A percentile compares a stretch with the other conserved stretches of the same genome.
Conservation (phyloP, 345 rosid species). For the Alliaria petiolata region DNA sequence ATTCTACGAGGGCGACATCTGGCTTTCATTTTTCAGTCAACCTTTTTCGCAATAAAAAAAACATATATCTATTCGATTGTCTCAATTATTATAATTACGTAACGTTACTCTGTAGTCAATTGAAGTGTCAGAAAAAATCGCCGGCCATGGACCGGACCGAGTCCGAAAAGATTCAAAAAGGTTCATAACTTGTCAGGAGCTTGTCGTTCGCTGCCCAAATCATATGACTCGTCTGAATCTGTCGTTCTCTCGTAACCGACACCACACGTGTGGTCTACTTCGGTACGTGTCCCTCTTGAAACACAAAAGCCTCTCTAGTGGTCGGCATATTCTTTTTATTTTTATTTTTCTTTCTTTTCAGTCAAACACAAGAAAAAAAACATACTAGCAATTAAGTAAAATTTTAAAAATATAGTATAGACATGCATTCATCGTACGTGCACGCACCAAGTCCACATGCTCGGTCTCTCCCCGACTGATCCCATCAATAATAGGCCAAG, state of each 20-base stretch:
- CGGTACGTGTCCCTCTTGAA: slow-evolving; percentile 26
- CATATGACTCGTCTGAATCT: slow-evolving; percentile 31
- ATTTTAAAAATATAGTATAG: neutral
- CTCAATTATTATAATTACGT: slow-evolving; percentile 12
- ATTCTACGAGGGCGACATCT: neutral
- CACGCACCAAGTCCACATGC: slow-evolving; percentile 24
- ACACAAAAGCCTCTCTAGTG: slow-evolving; percentile 19
- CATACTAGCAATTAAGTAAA: neutral
- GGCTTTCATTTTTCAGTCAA: neutral
- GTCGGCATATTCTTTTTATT: slow-evolving; percentile 28
- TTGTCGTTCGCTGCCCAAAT: slow-evolving; percentile 23
- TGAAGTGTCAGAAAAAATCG: slow-evolving; percentile 23
- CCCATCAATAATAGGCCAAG: slow-evolving; percentile 12
- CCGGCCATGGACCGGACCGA: slow-evolving; percentile 31
- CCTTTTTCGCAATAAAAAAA: neutral
- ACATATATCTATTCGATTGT: neutral
- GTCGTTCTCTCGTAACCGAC: slow-evolving; percentile 16
- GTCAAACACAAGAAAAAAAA: neutral
- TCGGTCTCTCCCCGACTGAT: slow-evolving; percentile 4
- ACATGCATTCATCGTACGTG: slow-evolving; percentile 15
- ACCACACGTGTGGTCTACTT: slow-evolving; percentile 31
- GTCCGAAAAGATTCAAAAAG: slow-evolving; percentile 7
- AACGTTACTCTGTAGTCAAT: slow-evolving; percentile 16
- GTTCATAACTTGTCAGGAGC: slow-evolving; percentile 29
- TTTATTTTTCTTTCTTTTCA: neutral